phyloP scores from a whole-genome alignment of 2,329 filamentous ascomycete species.

The Colletotrichum sp. region DNA sequence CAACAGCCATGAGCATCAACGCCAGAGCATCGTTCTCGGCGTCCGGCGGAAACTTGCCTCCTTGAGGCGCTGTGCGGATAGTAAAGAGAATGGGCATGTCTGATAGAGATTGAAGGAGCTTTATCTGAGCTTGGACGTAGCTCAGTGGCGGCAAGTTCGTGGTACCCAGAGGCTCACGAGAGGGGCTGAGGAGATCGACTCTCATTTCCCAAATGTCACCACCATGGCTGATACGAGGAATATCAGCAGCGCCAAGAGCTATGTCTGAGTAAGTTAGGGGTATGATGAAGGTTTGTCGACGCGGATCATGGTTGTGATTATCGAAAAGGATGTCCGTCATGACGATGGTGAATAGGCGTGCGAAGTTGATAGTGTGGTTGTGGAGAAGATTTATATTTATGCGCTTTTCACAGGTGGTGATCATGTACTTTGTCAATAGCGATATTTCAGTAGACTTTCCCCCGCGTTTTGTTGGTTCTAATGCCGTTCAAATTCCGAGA shows the following conservation, averaged over 20 bases:
- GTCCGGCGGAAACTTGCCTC: not conserved
- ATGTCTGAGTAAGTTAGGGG: not conserved
- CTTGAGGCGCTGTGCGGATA: not conserved
- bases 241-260: not conserved
- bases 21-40: not conserved
- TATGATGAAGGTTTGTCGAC: not conserved
- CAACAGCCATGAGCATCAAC: not conserved
- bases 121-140: not conserved
- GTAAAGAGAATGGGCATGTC: not conserved
- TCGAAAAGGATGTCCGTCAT: not conserved
- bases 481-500: not conserved
- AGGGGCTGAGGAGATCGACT: not conserved
- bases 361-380: not conserved
- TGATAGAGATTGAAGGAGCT: not conserved
- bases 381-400: not conserved
- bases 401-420: not conserved
- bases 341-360: not conserved
- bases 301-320: not conserved
- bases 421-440: not conserved
- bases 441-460: rapidly evolving
- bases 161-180: not conserved
- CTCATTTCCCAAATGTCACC: not conserved
- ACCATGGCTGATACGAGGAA: not conserved
- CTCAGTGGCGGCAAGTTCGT: not conserved
- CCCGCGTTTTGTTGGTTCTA: not conserved